A percentile compares a stretch with the other conserved stretches of the same genome.
These are phyloP conservation scores for Microascus cirrosus DNA, from an alignment of 2,329 filamentous ascomycete species.

Conservation along the genomic window DNA sequence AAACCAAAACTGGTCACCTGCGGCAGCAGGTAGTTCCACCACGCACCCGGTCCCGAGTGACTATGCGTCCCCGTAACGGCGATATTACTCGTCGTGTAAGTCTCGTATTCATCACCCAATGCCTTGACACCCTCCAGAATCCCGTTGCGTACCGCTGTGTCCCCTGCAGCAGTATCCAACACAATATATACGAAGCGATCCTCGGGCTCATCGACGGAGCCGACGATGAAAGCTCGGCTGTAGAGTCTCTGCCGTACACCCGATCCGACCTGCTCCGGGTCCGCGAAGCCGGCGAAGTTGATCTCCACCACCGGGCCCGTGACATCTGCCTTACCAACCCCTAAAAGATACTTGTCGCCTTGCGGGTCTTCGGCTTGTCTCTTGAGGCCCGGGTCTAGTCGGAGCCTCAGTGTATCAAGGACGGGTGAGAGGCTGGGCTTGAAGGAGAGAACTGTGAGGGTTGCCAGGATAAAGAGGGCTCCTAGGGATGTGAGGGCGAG, in stretches of 20 bases:
- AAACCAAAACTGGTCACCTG: slow-evolving; percentile 84
- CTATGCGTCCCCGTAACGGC: slow-evolving; percentile 89
- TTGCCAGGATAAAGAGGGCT: slow-evolving; percentile 6
- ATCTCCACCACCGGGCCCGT: slow-evolving; percentile 74
- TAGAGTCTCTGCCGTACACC: slow-evolving; percentile 79
- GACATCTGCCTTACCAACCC: slow-evolving; percentile 42
- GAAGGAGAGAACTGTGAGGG: slow-evolving; percentile 3
- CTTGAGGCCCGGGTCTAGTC: neutral
- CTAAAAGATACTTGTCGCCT: slow-evolving; percentile 28
- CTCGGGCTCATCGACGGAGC: slow-evolving; percentile 48
- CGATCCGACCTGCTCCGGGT: slow-evolving; percentile 65
- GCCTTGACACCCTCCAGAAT: slow-evolving; percentile 60
- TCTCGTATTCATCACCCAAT: slow-evolving; percentile 59
- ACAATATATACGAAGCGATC: slow-evolving; percentile 79
- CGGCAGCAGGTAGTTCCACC: slow-evolving; percentile 84
- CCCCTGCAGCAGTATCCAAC: slow-evolving; percentile 75
- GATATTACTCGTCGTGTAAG: slow-evolving; percentile 65
- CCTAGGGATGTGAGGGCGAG: slow-evolving; percentile 5
- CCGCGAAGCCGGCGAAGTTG: slow-evolving; percentile 83
- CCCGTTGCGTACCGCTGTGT: slow-evolving; percentile 76
- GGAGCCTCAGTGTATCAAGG: neutral
- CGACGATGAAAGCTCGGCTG: slow-evolving; percentile 79
- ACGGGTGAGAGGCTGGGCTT: neutral
- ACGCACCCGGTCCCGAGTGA: slow-evolving; percentile 80
- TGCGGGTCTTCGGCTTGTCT: neutral